Evolutionary conservation across 805 yeast species (phyloP), one percentile per base, ranked within the genome.

Genomic region (Isabelozyma rhagii): DNA sequence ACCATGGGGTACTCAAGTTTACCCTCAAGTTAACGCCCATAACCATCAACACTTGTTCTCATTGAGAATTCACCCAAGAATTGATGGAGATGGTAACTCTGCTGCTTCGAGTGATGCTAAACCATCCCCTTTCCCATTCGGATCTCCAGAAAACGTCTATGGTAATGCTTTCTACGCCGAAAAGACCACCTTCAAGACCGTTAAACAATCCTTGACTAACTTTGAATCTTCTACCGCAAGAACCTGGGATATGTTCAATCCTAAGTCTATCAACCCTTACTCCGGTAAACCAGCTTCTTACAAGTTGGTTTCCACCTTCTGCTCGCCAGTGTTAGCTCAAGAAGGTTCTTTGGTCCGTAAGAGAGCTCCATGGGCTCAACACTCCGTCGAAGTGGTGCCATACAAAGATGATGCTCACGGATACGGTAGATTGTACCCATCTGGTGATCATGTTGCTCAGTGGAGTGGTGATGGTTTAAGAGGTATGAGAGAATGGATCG

Each of bases 11-110:
- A 85, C 93, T 31, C 75, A 77, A 58, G 93, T 87, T 47, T 87
- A 86, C 67, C 94, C 94, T 51, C 80, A 81, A 56, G 89, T 84
- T 49, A 85, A 85, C 61, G 96, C 96, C 41, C 93, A 87, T 72
- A 87, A 87, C 69, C 96, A 87, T 71, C 96, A 88, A 77, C 94
- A 87, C 72, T 70, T 87, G 72, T 87, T 87, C 68, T 80, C 89
- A 15, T 75, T 87, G 57, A 80, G 96, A 75, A 65, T 87, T 56
- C 88, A 88, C 64, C 93, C 96, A 57, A 80, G 90, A 76, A 72
- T 87, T 53, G 94, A 87, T 57, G 94, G 94, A 61, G 87, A 83
- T 54, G 82, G 82, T 57, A 88, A 87, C 74, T 84, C 92, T 47
- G 86, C 84, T 48, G 86, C 86, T 39, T 77, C 76, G 51, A 74